Evolutionary conservation across 805 yeast species (phyloP).

Genomic region (Kazachstania viticola): DNA sequence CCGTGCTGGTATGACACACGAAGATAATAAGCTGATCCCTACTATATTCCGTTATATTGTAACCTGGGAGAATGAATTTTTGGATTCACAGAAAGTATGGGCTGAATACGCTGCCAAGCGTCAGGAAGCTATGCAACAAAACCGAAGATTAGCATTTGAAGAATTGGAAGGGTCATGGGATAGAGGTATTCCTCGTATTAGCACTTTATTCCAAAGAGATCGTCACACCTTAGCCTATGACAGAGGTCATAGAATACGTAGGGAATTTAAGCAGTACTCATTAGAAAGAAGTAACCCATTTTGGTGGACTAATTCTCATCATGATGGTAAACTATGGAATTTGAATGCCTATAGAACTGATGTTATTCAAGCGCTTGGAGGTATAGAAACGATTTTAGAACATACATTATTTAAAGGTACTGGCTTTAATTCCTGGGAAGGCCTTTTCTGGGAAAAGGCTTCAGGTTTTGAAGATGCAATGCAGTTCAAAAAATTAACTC

Average conservation of each 20-base stretch:
- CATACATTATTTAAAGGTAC: constrained; percentile 94
- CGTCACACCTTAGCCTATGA: constrained; percentile 90
- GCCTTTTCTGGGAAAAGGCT: constrained; percentile 95
- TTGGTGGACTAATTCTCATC: constrained; percentile 93
- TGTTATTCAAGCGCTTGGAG: constrained; percentile 94
- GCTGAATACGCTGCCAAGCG: constrained; percentile 89
- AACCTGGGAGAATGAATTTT: constrained; percentile 92
- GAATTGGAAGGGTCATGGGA: constrained; percentile 95
- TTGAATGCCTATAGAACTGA: constrained; percentile 86
- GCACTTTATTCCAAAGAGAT: constrained; percentile 90
- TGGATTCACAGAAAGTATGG: constrained; percentile 95
- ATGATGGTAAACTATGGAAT: constrained; percentile 95
- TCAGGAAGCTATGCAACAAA: constrained; percentile 74
- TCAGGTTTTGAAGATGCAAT: constrained; percentile 94
- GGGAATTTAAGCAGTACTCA: constrained; percentile 64
- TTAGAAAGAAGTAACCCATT: constrained; percentile 71
- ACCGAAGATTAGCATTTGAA: constrained; percentile 79
- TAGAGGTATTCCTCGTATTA: constrained; percentile 90
- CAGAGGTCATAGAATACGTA: constrained; percentile 80
- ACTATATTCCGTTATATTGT: constrained; percentile 87
- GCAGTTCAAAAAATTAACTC: constrained; percentile 88
- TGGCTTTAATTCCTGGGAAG: constrained; percentile 98
- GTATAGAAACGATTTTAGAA: constrained; percentile 89
- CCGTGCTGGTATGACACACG: constrained; percentile 83
- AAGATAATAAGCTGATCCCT: constrained; percentile 74